phyloP scores from a whole-genome alignment of 345 rosid genomes.

The Ricinus communis region DNA sequence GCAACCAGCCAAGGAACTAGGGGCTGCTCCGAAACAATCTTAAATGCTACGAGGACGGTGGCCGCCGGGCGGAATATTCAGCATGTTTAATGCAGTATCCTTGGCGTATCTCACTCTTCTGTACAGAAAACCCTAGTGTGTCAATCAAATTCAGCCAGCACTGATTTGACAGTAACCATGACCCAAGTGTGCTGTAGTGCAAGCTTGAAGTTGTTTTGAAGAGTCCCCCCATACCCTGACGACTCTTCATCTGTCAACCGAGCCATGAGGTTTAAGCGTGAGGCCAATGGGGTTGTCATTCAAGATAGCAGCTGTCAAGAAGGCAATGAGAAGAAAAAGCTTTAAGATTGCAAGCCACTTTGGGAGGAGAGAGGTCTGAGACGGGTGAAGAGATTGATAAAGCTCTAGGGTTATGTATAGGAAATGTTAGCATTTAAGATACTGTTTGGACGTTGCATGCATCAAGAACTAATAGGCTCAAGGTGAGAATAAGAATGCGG shows the following conservation, averaged over 20 bases:
- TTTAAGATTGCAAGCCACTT: background rate
- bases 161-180: conserved; percentile 46
- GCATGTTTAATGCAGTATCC: conserved; percentile 48
- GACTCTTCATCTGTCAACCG: conserved; percentile 50
- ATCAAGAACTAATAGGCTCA: too few species aligned
- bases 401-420: too few species aligned
- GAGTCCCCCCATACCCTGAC: conserved; percentile 68
- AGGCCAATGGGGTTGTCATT: background rate
- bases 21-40: too few species aligned
- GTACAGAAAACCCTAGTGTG: conserved; percentile 57
- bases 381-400: too few species aligned
- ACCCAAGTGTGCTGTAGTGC: conserved; percentile 65
- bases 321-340: conserved; percentile 1
- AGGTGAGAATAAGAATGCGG: too few species aligned
- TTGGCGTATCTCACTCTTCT: conserved; percentile 62
- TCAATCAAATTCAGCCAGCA: conserved; percentile 68
- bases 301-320: conserved; percentile 7
- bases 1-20: too few species aligned
- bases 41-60: background rate
- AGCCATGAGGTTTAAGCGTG: conserved; percentile 16
- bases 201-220: conserved; percentile 61
- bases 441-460: too few species aligned
- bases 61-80: background rate
- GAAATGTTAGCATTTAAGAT: too few species aligned
- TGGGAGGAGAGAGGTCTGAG: too few species aligned